phyloP scores from a whole-genome alignment of 345 rosid genomes.

The Schrenkiella parvula region DNA sequence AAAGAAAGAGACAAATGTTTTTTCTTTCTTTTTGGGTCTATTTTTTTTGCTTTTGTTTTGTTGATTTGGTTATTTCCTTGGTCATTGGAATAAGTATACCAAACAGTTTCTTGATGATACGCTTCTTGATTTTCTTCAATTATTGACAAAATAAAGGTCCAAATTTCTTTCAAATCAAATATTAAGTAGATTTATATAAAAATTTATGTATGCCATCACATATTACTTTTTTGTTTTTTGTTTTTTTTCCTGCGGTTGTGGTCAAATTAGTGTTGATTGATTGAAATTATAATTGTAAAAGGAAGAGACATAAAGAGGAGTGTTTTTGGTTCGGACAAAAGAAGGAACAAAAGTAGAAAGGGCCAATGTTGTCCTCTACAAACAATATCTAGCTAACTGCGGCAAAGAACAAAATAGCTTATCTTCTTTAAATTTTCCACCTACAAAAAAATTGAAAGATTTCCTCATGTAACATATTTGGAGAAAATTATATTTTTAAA shows the following conservation, averaged over 20 bases:
- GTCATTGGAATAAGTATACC: constrained; percentile 11
- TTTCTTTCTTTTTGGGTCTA: neutral
- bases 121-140: neutral
- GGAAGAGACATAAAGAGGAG: constrained; percentile 28
- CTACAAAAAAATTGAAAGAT: neutral
- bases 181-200: neutral
- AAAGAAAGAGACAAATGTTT: constrained; percentile 11
- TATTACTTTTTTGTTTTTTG: neutral
- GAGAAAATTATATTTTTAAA: neutral
- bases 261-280: constrained; percentile 28
- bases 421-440: constrained; percentile 11
- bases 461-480: neutral
- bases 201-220: neutral
- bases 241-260: neutral
- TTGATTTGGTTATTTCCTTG: constrained; percentile 22
- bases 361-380: constrained; percentile 33
- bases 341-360: constrained; percentile 36
- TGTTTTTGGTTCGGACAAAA: constrained; percentile 29
- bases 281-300: constrained; percentile 18
- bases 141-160: neutral
- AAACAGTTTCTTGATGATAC: neutral
- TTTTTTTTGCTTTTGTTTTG: neutral
- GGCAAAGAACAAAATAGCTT: constrained; percentile 22
- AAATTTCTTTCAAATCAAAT: neutral
- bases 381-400: constrained; percentile 26